These are phyloP conservation scores for Prunus campanulata DNA, from an alignment of 306 rosid species.

Conservation along the genomic window DNA sequence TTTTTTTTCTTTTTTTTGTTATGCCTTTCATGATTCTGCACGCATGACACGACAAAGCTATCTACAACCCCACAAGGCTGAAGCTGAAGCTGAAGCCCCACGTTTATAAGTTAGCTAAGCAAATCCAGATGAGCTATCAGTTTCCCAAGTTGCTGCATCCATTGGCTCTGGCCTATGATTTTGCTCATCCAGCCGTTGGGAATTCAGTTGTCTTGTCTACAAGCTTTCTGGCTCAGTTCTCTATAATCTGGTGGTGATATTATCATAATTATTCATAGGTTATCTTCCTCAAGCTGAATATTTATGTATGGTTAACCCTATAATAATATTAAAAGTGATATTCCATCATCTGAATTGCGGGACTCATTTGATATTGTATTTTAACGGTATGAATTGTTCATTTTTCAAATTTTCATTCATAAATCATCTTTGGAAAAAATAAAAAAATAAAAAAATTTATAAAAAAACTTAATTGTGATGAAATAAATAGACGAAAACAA, in stretches of 20 bases:
- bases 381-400: no score
- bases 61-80: not conserved
- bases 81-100: conserved; percentile 5
- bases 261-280: not conserved
- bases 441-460: no score
- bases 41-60: not conserved
- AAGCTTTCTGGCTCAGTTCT: not conserved
- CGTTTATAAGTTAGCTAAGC: not conserved
- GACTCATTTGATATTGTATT: no score
- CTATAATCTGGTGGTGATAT: not conserved
- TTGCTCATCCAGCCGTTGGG: not conserved
- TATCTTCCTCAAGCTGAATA: no score
- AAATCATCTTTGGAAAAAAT: no score
- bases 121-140: not conserved
- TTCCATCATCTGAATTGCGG: no score
- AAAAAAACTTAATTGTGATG: no score
- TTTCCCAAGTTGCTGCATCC: not conserved
- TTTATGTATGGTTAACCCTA: no score
- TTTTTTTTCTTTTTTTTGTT: not conserved
- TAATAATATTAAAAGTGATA: no score
- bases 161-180: not conserved
- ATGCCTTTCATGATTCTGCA: conserved; percentile 2
- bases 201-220: not conserved
- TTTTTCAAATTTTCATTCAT: no score
- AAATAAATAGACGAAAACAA: no score